Base-by-base conservation (phyloP, 352 stramenopile genomes). In the Salisapilia sapeloensis region DNA sequence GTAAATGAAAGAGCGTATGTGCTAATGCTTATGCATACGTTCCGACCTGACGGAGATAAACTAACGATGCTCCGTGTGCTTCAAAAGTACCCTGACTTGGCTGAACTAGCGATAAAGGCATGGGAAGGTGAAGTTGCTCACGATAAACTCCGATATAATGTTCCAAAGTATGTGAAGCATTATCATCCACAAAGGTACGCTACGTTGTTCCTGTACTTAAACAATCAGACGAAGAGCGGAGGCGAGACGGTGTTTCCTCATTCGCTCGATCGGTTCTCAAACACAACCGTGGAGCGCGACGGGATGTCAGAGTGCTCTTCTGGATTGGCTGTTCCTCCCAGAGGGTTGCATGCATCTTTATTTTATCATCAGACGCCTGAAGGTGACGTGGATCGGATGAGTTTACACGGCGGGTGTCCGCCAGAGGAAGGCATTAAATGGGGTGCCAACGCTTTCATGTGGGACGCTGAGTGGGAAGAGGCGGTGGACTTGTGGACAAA, bases 181-280 rank as follows among this genome's bases (percentile, higher is more conserved):
- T 85, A 82, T 40, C 53, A 86, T 24, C 75, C 75, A 25, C 97
- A 99, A 66, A 76, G 94, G 8, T 97, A 91, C 52, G 87, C 92
- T n/a, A 98, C 93, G 32, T 54, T 99, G 4, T 97, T 98, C 48
- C 65, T 96, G 36, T 99, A 99, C 59, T 57, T 99, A 22, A 96
- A 80, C 53, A 92, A 97, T 50, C 76, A 98, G 35, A 80, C 77
- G 33, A 87, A 96, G 42, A 33, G 80, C 14, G 94, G 94, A 11
- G 94, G 94, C 18, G 84, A 98, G 56, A 98, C 93, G 0, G 85
- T 98, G n/a, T 99, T 99, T 57, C 93, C 72, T 12, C 75, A 72
- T 49, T 86, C 72, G 31, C 42, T 74, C 11, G 76, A 87, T 18
- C 51, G 70, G 9, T 83, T 65, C 44, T 76, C 44, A 30, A 54